A percentile compares a stretch with the other conserved stretches of the same genome.
Conservation (phyloP, 768 basidiomycete species). For the Rhodotorula sphaerocarpa region DNA sequence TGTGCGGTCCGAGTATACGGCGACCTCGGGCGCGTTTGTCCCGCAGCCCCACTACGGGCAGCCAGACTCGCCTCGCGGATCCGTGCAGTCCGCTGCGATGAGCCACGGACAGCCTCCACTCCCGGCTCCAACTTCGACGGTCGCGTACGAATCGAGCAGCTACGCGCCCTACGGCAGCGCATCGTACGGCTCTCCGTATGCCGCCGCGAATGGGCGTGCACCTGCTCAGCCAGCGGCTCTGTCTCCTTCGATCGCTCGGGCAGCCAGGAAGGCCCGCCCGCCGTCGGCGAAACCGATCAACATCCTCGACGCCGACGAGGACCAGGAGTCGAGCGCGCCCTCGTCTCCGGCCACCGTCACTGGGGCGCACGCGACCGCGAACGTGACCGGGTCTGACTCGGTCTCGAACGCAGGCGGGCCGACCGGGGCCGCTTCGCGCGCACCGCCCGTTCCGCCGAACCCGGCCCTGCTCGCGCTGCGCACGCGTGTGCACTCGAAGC, state of each 20-base stretch:
- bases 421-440: background rate
- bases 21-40: background rate
- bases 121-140: no score
- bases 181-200: background rate
- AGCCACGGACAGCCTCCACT: no score
- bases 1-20: conserved; percentile 1
- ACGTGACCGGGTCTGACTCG: background rate
- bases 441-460: conserved; percentile 75
- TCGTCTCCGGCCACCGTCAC: conserved; percentile 2
- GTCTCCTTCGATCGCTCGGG: no score
- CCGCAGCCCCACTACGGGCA: background rate
- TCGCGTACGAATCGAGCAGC: no score
- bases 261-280: background rate
- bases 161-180: no score
- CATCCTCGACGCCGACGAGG: conserved; percentile 30
- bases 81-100: no score
- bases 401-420: background rate
- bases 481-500: conserved; percentile 62
- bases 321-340: background rate
- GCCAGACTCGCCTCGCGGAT: no score
- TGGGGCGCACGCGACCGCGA: background rate
- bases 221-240: background rate
- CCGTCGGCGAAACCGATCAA: conserved; percentile 6
- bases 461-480: conserved; percentile 79
- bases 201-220: no score